These are phyloP conservation scores for Fonsecaea monophora DNA, from an alignment of 2,329 filamentous ascomycete species.

Conservation along the genomic window DNA sequence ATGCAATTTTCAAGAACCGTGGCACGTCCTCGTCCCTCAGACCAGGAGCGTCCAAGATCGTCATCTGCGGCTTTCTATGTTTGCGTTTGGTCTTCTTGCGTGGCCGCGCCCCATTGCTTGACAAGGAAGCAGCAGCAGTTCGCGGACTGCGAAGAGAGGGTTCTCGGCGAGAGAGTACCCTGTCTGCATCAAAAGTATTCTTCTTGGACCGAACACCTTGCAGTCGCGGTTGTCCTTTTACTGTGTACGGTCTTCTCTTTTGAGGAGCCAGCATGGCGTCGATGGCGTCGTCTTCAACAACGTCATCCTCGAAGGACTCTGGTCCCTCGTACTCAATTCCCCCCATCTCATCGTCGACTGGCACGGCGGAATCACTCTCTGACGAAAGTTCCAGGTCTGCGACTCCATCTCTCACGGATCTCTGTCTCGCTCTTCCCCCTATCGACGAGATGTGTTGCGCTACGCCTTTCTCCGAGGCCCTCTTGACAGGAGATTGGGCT, in stretches of 20 bases:
- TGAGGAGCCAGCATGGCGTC: constrained; percentile 42
- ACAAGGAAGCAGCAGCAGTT: not conserved
- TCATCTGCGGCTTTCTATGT: constrained; percentile 26
- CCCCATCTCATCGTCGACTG: not conserved
- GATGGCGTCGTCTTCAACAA: constrained; percentile 41
- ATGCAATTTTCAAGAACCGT: constrained; percentile 63
- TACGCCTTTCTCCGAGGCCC: constrained; percentile 31
- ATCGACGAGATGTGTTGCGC: constrained; percentile 29
- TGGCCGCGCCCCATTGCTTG: constrained; percentile 11
- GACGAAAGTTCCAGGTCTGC: constrained; percentile 11
- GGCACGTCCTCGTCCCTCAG: constrained; percentile 48
- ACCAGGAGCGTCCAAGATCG: constrained; percentile 38
- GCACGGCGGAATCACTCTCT: constrained; percentile 23
- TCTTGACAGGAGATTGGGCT: constrained; percentile 26
- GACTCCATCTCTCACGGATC: constrained; percentile 4
- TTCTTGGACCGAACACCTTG: constrained; percentile 12
- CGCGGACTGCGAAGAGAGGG: not conserved
- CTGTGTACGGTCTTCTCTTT: constrained; percentile 11
- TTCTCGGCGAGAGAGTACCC: not conserved
- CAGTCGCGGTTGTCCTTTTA: constrained; percentile 28
- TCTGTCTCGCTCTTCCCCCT: not conserved
- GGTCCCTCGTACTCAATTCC: constrained; percentile 6
- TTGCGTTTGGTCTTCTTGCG: constrained; percentile 26
- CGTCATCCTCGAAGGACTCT: constrained; percentile 35
- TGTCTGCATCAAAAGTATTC: not conserved